phyloP scores from a whole-genome alignment of 2,329 filamentous ascomycete genomes.

The Beauveria medogensis region DNA sequence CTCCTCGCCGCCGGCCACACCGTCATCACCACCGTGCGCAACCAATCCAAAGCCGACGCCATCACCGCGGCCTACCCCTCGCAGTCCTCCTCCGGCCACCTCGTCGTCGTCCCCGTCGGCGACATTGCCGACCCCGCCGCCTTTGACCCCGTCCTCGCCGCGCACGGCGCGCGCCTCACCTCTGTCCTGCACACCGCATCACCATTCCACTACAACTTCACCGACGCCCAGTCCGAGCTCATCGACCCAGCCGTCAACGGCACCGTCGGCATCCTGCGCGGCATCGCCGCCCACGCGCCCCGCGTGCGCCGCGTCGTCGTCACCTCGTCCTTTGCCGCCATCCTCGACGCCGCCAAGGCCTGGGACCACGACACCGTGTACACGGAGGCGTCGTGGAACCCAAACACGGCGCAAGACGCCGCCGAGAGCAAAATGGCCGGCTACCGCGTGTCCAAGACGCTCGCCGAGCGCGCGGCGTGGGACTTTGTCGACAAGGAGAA shows the following conservation, averaged over 20 bases:
- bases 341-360: conserved; percentile 32
- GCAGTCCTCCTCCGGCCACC: conserved; percentile 23
- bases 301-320: conserved; percentile 47
- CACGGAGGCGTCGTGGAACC: conserved; percentile 46
- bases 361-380: conserved; percentile 33
- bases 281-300: conserved; percentile 51
- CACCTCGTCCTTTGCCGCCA: conserved; percentile 48
- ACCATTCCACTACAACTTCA: conserved; percentile 48
- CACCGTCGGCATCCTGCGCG: conserved; percentile 62
- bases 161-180: conserved; percentile 40
- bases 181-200: conserved; percentile 54
- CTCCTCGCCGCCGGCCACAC: conserved; percentile 42
- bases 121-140: conserved; percentile 68
- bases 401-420: conserved; percentile 38
- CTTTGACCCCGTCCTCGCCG: conserved; percentile 57
- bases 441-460: conserved; percentile 48
- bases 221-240: conserved; percentile 44
- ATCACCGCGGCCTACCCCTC: conserved; percentile 39
- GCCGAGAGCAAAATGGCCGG: conserved; percentile 30
- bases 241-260: conserved; percentile 51
- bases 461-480: conserved; percentile 47
- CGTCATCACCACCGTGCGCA: conserved; percentile 49
- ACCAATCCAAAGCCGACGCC: conserved; percentile 43
- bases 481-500: conserved; percentile 37
- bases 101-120: conserved; percentile 55